phyloP scores from a whole-genome alignment of 768 basidiomycete species.

The Grammothele lineata region DNA sequence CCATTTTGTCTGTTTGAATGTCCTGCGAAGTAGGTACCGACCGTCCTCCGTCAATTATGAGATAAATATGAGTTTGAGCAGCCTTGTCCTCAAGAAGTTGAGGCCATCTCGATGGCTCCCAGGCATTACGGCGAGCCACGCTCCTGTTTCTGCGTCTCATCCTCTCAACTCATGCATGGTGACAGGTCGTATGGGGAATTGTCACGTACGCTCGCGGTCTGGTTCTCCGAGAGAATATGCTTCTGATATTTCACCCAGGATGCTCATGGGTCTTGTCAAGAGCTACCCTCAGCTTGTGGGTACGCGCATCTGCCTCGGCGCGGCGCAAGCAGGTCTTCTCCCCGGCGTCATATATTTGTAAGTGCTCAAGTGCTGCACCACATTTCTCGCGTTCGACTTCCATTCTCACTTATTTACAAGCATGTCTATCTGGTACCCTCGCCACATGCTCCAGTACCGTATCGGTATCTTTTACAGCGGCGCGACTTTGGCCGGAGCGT shows the following conservation, averaged over 20 bases:
- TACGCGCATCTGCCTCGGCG: slow-evolving; percentile 54
- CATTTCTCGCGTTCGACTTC: slow-evolving; percentile 31
- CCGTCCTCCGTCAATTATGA: too few species aligned
- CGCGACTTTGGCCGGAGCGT: slow-evolving; percentile 24
- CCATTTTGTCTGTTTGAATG: slow-evolving; percentile 64
- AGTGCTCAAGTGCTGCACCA: slow-evolving; percentile 31
- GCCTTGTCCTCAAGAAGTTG: slow-evolving; percentile 54
- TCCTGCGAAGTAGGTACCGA: slow-evolving; percentile 57
- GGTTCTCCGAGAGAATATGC: slow-evolving; percentile 50
- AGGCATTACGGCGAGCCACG: slow-evolving; percentile 39
- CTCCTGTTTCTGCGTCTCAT: too few species aligned
- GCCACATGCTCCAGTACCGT: slow-evolving; percentile 26
- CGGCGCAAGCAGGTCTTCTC: slow-evolving; percentile 68
- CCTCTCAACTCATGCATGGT: too few species aligned
- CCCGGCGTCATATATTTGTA: slow-evolving; percentile 75
- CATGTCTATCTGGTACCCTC: slow-evolving; percentile 25
- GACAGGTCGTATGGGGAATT: slow-evolving; percentile 60
- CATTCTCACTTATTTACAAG: slow-evolving; percentile 44
- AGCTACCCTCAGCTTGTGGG: slow-evolving; percentile 63
- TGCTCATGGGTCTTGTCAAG: slow-evolving; percentile 63
- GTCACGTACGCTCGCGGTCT: slow-evolving; percentile 48
- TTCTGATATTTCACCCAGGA: slow-evolving; percentile 49
- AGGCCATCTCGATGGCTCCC: slow-evolving; percentile 71
- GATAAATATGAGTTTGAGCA: too few species aligned
- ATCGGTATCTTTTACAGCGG: slow-evolving; percentile 26